phyloP scores from a whole-genome alignment of 345 rosid genomes.

The Citrus inodora region DNA sequence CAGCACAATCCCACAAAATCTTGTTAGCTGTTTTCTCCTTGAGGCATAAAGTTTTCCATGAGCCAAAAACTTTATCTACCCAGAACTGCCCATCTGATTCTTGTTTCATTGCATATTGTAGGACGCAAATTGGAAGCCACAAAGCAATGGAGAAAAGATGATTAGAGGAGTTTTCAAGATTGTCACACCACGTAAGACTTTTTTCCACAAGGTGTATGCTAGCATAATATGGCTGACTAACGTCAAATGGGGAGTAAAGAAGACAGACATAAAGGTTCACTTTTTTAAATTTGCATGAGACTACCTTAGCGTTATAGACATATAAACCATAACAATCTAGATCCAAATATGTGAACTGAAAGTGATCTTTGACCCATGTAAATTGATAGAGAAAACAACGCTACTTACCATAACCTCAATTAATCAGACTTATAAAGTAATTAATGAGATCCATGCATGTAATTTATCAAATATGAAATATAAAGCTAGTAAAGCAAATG shows the following conservation, averaged over 20 bases:
- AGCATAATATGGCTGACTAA: background rate
- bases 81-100: background rate
- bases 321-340: background rate
- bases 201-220: background rate
- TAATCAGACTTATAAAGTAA: background rate
- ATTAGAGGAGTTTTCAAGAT: background rate
- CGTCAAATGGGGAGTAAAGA: background rate
- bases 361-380: background rate
- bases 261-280: background rate
- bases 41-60: background rate
- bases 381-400: background rate
- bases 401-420: background rate
- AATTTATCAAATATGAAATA: background rate
- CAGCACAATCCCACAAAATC: background rate
- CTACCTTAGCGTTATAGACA: background rate
- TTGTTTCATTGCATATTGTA: background rate
- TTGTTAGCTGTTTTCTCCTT: background rate
- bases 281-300: background rate
- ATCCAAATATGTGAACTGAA: background rate
- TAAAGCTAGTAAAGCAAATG: background rate
- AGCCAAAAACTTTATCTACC: background rate
- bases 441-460: background rate
- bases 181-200: background rate
- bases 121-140: background rate
- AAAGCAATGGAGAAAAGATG: background rate